A percentile compares a stretch with the other conserved stretches of the same genome.
These are phyloP conservation scores for Metarhizium rileyi DNA, from an alignment of 2,329 filamentous ascomycete genomes.

Conservation along the genomic window DNA sequence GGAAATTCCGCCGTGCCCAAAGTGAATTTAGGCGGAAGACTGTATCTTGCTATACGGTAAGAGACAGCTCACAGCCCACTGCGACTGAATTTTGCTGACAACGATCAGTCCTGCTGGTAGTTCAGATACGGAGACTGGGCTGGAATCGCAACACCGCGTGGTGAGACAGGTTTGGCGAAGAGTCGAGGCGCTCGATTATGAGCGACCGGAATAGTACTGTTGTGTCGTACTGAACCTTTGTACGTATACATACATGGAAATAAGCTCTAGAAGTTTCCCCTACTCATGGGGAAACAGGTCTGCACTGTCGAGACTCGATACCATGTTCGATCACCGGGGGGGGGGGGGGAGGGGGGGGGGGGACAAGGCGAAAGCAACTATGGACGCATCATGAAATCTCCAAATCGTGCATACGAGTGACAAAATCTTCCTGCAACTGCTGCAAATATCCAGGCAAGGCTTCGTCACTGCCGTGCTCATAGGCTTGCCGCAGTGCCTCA, in stretches of 20 bases:
- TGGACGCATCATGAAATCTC: conserved; percentile 25
- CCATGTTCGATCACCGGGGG: no score
- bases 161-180: conserved; percentile 65
- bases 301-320: no score
- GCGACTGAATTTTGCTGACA: background rate
- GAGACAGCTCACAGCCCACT: background rate
- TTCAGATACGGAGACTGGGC: conserved; percentile 49
- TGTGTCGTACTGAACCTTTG: background rate
- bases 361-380: background rate
- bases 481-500: conserved; percentile 62
- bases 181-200: conserved; percentile 56
- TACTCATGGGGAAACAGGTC: background rate
- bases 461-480: conserved; percentile 50
- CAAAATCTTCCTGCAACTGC: conserved; percentile 60
- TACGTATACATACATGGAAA: background rate
- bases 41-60: conserved; percentile 63
- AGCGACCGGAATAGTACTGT: conserved; percentile 33
- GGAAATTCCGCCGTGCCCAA: conserved; percentile 47
- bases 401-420: conserved; percentile 58
- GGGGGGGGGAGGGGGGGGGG: no score
- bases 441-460: conserved; percentile 35
- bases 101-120: conserved; percentile 47
- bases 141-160: conserved; percentile 58
- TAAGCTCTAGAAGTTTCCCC: background rate
- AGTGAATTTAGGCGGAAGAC: conserved; percentile 52